Base-by-base conservation (phyloP, 2,329 filamentous ascomycete species). In the Colletotrichum sp. region DNA sequence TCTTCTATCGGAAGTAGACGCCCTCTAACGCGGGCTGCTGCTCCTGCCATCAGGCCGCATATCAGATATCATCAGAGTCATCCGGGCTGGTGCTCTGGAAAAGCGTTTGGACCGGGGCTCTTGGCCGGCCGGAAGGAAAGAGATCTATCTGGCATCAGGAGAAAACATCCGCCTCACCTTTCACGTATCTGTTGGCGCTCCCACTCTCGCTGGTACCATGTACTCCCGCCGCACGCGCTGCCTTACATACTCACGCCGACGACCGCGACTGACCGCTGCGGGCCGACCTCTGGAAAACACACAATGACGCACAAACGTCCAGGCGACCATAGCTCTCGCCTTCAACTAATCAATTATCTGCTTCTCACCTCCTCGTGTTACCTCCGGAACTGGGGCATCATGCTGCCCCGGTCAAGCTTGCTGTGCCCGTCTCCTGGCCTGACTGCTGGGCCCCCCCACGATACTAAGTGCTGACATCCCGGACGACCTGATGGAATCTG, bases 1-100 rank as follows among this genome's bases (percentile, higher is more conserved):
- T 91, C 79, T 91, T 90, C 79, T 91, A 91, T 83, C 84, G 89
- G 77, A 91, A 91, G 81, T 91, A 84, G 84, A 78, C 64, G 55
- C 32, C 32, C 57, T 26, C 59, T 18, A 64, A 15, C 62, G 71
- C 30, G 44, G 59, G 44, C 34, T 32, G 12, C 34, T 62, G 55
- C 44, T 71, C 30, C 34, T n/a, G 7, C 59, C 59, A 32, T 71
- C 39, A 36, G 59, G 68, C 67, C 60, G 65, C 68, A 65, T 68
- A 67, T 30, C 52, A 65, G 44, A 76, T 76, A 44, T 65, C 44
- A 76, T 28, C 57, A 73, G 34, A 73, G 15, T 60, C 59, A 24
- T 39, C 64, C 28, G n/a, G 26, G n/a, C 32, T 26, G 26, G 49
- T 52, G 49, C 34, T 52, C 52, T 28, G 49, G 28, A 39, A 65